phyloP scores from a whole-genome alignment of 2,329 filamentous ascomycete species.

The Cordyceps javanica region DNA sequence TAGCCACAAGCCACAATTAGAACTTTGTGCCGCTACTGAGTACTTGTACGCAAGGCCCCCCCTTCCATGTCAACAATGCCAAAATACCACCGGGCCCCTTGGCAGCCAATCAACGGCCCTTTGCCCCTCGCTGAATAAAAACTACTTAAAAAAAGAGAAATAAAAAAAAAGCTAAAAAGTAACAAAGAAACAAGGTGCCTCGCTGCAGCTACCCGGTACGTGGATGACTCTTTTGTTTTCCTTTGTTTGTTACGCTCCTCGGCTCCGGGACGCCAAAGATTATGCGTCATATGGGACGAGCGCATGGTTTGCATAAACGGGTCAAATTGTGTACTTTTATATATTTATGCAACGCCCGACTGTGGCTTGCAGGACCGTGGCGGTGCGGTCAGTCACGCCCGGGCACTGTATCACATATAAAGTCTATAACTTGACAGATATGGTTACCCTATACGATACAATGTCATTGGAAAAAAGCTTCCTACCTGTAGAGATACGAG shows the following conservation, averaged over 20 bases:
- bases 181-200: no score
- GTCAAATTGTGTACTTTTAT: neutral
- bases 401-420: no score
- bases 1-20: neutral
- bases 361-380: neutral
- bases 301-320: neutral
- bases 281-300: neutral
- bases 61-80: conserved; percentile 2
- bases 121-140: no score
- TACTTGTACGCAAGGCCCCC: neutral
- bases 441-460: no score
- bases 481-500: no score
- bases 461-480: no score
- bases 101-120: neutral
- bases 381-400: no score
- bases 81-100: no score
- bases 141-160: neutral
- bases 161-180: neutral
- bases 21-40: no score
- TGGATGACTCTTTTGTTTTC: neutral
- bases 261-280: neutral
- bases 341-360: neutral
- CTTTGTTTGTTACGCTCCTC: neutral
- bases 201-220: neutral
- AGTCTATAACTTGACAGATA: no score